phyloP scores from a whole-genome alignment of 1,139 yeast genomes.

The Kazachstania sp. region DNA sequence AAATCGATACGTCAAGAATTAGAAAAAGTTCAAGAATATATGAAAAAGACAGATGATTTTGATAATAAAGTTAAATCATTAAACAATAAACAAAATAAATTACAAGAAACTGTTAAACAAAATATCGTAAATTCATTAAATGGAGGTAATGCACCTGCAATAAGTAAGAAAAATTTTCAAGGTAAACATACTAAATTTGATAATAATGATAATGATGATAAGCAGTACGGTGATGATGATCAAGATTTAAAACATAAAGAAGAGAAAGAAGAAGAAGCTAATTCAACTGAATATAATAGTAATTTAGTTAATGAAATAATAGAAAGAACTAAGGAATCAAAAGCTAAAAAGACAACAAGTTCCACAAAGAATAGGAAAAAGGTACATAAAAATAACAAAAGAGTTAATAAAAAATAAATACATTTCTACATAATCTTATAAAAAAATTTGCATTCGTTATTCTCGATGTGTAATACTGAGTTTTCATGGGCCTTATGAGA shows the following conservation, averaged over 20 bases:
- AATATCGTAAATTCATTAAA: constrained; percentile 5
- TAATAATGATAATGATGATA: not conserved
- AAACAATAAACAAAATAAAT: constrained; percentile 11
- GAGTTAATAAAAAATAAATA: not conserved
- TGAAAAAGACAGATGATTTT: constrained; percentile 47
- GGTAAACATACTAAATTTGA: constrained; percentile 52
- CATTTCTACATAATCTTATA: no score
- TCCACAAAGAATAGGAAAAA: not conserved
- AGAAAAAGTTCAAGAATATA: constrained; percentile 57
- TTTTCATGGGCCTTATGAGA: no score
- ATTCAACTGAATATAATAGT: not conserved
- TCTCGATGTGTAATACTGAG: no score
- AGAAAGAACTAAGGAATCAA: not conserved
- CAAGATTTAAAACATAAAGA: constrained; percentile 20
- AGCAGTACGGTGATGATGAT: not conserved
- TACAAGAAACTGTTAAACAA: not conserved
- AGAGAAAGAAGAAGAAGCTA: constrained; percentile 1
- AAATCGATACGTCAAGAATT: constrained; percentile 60
- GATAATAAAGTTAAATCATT: not conserved
- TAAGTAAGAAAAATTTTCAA: constrained; percentile 47
- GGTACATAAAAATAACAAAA: not conserved
- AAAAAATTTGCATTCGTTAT: no score
- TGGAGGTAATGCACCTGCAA: constrained; percentile 32
- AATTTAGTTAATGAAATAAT: constrained; percentile 2
- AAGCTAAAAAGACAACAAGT: constrained; percentile 1